Evolutionary conservation across 2,329 filamentous ascomycete species (phyloP).

Genomic region (Knufia petricola): DNA sequence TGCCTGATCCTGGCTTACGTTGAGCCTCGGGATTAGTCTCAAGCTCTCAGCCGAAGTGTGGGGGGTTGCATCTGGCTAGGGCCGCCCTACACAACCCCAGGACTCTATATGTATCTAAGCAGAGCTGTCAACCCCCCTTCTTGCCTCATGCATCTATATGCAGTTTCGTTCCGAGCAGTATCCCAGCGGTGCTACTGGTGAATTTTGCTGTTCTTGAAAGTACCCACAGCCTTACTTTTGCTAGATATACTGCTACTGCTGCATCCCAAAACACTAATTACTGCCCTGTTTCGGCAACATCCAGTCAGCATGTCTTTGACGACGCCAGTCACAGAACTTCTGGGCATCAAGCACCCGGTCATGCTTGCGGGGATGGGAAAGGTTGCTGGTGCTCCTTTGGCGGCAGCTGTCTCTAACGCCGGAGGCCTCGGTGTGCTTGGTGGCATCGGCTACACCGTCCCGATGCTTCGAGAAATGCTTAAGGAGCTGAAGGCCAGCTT

Average conservation of each 20-base stretch:
- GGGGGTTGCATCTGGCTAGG: not conserved
- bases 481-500: slow-evolving; percentile 41
- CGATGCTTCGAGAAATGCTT: slow-evolving; percentile 65
- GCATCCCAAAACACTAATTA: not conserved
- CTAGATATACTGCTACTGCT: not conserved
- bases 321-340: slow-evolving; percentile 17
- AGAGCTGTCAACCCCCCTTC: no score
- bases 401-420: slow-evolving; percentile 23
- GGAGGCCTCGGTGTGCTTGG: slow-evolving; percentile 24
- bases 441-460: slow-evolving; percentile 42
- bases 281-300: not conserved
- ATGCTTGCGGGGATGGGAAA: slow-evolving; percentile 22
- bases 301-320: slow-evolving; percentile 18
- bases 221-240: no score
- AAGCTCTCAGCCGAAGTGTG: not conserved
- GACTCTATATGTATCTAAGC: no score
- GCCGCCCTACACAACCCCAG: not conserved
- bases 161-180: not conserved
- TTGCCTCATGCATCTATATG: no score
- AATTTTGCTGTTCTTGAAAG: no score
- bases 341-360: slow-evolving; percentile 23
- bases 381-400: slow-evolving; percentile 20
- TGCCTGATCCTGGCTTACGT: no score
- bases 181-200: not conserved
- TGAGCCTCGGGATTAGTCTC: slow-evolving; percentile 1